Base-by-base conservation (phyloP, 441 rosid genomes). In the Gossypium trilobum region DNA sequence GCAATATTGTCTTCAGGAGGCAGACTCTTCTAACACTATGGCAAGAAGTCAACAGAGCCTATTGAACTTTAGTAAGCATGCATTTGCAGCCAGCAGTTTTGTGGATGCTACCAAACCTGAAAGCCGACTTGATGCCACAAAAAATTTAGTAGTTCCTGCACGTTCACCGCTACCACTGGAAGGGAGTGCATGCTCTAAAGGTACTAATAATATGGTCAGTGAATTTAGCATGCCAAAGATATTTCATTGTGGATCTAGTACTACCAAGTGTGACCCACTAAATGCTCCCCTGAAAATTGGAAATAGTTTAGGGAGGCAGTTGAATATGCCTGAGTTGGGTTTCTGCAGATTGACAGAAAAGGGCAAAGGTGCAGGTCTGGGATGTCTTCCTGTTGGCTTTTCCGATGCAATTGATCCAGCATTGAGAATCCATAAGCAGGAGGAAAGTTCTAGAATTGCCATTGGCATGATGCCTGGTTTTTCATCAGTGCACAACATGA, bases 291-390 rank as follows among this genome's bases (percentile, higher is more conserved):
- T 69, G 70, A 61, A 17, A 68, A 57, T 46, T 70, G 72, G 71
- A 68, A 75, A 68, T 72, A 58, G 23, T 76, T 46, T 69, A 39
- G 81, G 70, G 52, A 68, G 74, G 70, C 83, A 73, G 56, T 16
- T 55, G 64, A 31, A 73, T 31, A 33, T 55, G 39, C 73, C 83
- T 22, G 80, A 78, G 33, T 51, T 70, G 68, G 74, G 68, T 78
- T 79, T 79, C 67, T 65, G 64, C 60, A 75, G 73, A 69, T 39
- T 55, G 25, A 70, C 54, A 29, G 86, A 78, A 69, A 81, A 58
- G 62, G 79, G 76, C 11, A 76, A 85, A 63, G 68, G 50, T 17
- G 73, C 68, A 52, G 79, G 77, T 59, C 67, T 56, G 20, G 80
- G 76, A 73, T 73, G 73, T 55, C 9, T 36, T 77, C 11, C 70